Base-by-base conservation (phyloP, 1,139 yeast genomes). In the Suhomyces wounanorum region DNA sequence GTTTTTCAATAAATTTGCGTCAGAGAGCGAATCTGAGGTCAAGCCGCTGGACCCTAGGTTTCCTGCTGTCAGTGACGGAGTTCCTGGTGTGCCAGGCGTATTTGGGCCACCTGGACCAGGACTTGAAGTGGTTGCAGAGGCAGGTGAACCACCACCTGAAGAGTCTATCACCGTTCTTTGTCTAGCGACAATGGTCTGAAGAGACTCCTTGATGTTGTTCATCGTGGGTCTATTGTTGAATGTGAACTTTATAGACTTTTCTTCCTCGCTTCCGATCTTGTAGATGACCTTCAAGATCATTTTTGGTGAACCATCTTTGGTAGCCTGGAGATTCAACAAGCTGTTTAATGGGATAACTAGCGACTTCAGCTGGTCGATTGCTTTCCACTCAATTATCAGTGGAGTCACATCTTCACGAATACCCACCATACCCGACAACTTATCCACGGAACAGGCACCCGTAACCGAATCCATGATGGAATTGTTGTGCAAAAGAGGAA, bases 141-240 rank as follows among this genome's bases (percentile, higher is more conserved):
- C 23, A 6, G 44, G 16, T 8, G 38, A 30, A 13, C 9, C 44
- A 8, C 35, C 35, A 14, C 37, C 44, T 10, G 47, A 28, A 2
- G 40, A 44, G 48, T 71, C 77, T 18, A 77, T 66, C 38, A 70
- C 66, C 2, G 87, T 81, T 59, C 83, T 81, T 63, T 81, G 84
- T 56, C 94, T 74, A 0, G 90, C 86, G 13, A 89, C 84, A 33
- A 87, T 81, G 39, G 85, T 84, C 61, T 88, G 95, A 13, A 89
- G 68, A 0, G 88, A 73, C 39, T 80, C 83, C 64, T 87, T 88
- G 49, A 88, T 82, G 53, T 80, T 82, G 56, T 86, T 87, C 95
- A 89, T 86, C 16, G 89, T 84, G 21, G 83, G 83, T 52, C 95
- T 71, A 61, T 85, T 86, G 52, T 80, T 84, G 68, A 89, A 89